Percentiles rank a stretch among this genome's conserved stretches.
Conservation (phyloP, 768 basidiomycete genomes). For the Pleurotus tuoliensis region DNA sequence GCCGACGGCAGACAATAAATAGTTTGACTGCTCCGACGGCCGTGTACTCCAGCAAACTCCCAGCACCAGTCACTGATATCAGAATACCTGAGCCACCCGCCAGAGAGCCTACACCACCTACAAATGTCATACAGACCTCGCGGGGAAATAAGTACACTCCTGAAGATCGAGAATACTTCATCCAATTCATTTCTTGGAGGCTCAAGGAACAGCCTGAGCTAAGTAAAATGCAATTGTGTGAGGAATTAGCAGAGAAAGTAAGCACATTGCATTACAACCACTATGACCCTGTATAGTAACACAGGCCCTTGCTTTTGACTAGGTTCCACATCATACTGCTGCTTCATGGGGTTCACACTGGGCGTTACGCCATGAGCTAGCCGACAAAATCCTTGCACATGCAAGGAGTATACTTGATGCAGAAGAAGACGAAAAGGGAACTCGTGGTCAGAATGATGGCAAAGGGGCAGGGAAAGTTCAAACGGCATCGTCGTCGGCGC, state of each 20-base stretch:
- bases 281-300: not conserved
- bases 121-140: constrained; percentile 36
- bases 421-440: constrained; percentile 25
- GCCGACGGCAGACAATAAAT: constrained; percentile 49
- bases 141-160: constrained; percentile 62
- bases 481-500: constrained; percentile 13
- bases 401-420: constrained; percentile 21
- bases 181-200: constrained; percentile 63
- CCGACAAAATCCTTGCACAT: constrained; percentile 58
- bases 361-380: constrained; percentile 60
- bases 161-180: constrained; percentile 63
- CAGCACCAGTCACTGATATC: constrained; percentile 58
- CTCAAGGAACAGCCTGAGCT: constrained; percentile 50
- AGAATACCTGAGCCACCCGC: constrained; percentile 61
- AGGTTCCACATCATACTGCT: constrained; percentile 68
- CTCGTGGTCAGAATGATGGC: constrained; percentile 6
- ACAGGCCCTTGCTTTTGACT: constrained; percentile 8
- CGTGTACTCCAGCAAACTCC: constrained; percentile 42
- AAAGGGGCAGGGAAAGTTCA: constrained; percentile 3
- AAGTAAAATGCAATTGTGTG: constrained; percentile 51
- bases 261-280: constrained; percentile 9
- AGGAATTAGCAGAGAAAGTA: constrained; percentile 55
- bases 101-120: constrained; percentile 68
- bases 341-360: constrained; percentile 68
- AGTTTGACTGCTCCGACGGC: constrained; percentile 53